Evolutionary conservation across 306 rosid genomes (phyloP), one percentile per base, ranked within the genome.

Genomic region (Acmispon strigosus): DNA sequence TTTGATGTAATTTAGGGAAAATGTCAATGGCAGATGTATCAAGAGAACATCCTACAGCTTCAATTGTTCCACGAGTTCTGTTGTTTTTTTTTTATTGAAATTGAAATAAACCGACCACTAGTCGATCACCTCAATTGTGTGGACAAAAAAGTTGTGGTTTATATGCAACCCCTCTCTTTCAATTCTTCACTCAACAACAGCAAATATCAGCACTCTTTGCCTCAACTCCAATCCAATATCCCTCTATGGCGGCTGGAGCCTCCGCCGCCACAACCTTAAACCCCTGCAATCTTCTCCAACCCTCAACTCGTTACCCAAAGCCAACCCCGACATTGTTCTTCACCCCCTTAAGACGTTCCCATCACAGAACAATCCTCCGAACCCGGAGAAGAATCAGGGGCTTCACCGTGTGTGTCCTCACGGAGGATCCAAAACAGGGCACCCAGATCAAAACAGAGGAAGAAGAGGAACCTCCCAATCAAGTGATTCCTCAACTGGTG

Each of bases 211-310:
- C 43, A 39, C 43, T 39, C 10, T 39, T 39, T 39, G 11, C 43
- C 5, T 39, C 47, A 42, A 42, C 44, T 42, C 47, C 16, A 24
- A 55, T 8, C 10, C 43, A 0, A 47, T 16, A 1, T 4, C 3
- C 32, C 37, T 32, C 85, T 49, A 91, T 91, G 97, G 96, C 96
- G 81, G 84, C 64, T 18, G 80, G 85, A 36, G 64, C 85, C 65
- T 81, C 84, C 47, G 48, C 89, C 86, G 69, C 86, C 87, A 1
- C 72, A 55, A 54, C 45, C 76, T 67, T 83, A 18, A 87, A 76
- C 39, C 83, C 93, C 66, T 43, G 74, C 76, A 77, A 55, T 22
- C 70, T 78, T 47, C 36, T 66, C 74, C 77, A 75, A 6, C 10
- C 81, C 70, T 61, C 85, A 2, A 45, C 3, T 18, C 73, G 61